Evolutionary conservation across 2,329 filamentous ascomycete species (phyloP).

Genomic region (Hymenoscyphus fructigenus): DNA sequence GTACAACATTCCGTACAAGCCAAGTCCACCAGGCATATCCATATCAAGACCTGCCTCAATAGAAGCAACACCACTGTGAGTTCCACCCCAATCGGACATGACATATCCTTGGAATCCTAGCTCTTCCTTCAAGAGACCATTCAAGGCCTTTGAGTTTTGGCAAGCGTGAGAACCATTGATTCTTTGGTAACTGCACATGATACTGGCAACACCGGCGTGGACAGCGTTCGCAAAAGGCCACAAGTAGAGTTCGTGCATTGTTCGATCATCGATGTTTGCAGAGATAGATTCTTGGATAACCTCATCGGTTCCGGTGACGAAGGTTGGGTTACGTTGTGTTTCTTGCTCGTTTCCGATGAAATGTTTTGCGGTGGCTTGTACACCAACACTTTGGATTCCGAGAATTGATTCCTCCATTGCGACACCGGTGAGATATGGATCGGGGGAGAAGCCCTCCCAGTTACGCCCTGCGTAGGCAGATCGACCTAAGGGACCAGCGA

Average conservation of each 20-base stretch:
- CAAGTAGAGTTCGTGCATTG: constrained; percentile 73
- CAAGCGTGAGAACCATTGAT: constrained; percentile 69
- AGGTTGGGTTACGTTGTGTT: constrained; percentile 32
- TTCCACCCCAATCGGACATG: constrained; percentile 82
- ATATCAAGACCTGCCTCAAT: constrained; percentile 80
- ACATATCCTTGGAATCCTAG: constrained; percentile 80
- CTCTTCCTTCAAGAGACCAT: constrained; percentile 79
- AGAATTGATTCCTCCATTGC: constrained; percentile 60
- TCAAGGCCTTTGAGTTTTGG: constrained; percentile 75
- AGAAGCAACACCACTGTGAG: constrained; percentile 74
- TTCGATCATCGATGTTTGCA: constrained; percentile 73
- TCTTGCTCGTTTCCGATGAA: constrained; percentile 79
- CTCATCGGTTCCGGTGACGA: constrained; percentile 1
- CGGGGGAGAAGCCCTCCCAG: constrained; percentile 36
- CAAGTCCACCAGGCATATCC: constrained; percentile 49
- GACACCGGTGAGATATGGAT: constrained; percentile 49
- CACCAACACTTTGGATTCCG: constrained; percentile 50
- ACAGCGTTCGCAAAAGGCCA: constrained; percentile 85
- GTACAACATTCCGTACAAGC: constrained; percentile 59
- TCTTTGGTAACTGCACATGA: constrained; percentile 82
- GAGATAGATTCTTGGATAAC: constrained; percentile 61
- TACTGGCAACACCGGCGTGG: constrained; percentile 69
- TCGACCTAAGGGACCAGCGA: constrained; percentile 48
- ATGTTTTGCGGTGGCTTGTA: constrained; percentile 50
- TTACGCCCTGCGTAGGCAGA: constrained; percentile 47